Conservation (phyloP, 257 asterid species). For the Gentiana straminea region DNA sequence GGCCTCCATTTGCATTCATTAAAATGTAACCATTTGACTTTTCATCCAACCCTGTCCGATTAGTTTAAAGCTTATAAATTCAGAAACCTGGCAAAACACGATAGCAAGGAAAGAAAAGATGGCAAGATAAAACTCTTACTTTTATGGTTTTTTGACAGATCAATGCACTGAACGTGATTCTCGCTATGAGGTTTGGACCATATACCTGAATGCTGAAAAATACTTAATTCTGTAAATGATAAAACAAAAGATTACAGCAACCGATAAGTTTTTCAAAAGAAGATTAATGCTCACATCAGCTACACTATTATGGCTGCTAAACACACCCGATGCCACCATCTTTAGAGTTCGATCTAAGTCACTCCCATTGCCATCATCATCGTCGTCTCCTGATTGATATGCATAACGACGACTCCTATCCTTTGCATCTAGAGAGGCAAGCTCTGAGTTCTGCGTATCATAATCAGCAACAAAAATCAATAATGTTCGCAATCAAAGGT, state of each 20-base stretch:
- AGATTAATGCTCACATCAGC: conserved; percentile 39
- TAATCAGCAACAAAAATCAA: conserved; percentile 13
- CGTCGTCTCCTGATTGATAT: conserved; percentile 26
- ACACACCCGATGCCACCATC: conserved; percentile 44
- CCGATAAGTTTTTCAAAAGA: neutral
- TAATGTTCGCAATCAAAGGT: too few species aligned
- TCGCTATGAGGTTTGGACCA: conserved; percentile 84
- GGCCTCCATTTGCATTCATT: conserved; percentile 92
- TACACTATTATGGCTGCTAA: conserved; percentile 25
- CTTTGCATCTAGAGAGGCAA: conserved; percentile 28
- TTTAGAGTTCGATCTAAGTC: conserved; percentile 43
- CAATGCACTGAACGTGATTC: conserved; percentile 75
- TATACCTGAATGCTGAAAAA: conserved; percentile 59
- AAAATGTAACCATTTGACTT: conserved; percentile 73
- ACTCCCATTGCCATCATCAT: conserved; percentile 24
- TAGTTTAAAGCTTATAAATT: conserved; percentile 2
- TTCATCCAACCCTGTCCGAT: conserved; percentile 53
- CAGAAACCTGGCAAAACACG: conserved; percentile 7
- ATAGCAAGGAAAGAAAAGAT: neutral
- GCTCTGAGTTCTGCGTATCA: conserved; percentile 40
- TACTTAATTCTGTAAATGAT: too few species aligned
- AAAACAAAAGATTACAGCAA: neutral
- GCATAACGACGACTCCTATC: conserved; percentile 34
- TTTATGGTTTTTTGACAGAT: conserved; percentile 55
- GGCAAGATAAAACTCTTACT: conserved; percentile 32